phyloP scores from a whole-genome alignment of 2,329 filamentous ascomycete species.

The Cytospora piceicola region DNA sequence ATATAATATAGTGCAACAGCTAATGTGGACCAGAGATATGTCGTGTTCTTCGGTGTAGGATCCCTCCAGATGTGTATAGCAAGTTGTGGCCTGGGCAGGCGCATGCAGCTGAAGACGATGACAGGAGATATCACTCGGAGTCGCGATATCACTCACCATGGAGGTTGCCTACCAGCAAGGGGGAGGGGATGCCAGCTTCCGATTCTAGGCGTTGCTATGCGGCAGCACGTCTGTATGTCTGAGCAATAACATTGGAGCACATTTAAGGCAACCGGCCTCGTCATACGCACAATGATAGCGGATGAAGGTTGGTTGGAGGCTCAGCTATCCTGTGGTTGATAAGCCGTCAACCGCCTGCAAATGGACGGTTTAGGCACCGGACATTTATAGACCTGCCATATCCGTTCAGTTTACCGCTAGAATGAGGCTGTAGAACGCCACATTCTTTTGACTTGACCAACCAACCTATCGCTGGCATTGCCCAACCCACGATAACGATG shows the following conservation, averaged over 20 bases:
- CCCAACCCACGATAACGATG: background rate
- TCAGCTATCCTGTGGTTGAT: background rate
- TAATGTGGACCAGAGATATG: background rate
- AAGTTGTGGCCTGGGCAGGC: background rate
- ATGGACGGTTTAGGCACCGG: background rate
- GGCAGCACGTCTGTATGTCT: too few relatives aligned
- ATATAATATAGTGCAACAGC: background rate
- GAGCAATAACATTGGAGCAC: too few relatives aligned
- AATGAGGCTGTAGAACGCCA: slow-evolving; percentile 7
- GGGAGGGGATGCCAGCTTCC: too few relatives aligned
- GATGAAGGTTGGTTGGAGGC: background rate
- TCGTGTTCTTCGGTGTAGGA: background rate
- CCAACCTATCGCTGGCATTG: background rate
- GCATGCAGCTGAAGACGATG: slow-evolving; percentile 5
- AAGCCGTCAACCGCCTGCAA: background rate
- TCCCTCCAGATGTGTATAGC: background rate
- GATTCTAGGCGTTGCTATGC: background rate
- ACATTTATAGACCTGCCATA: slow-evolving; percentile 3
- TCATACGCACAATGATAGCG: background rate
- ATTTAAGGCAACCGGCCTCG: too few relatives aligned
- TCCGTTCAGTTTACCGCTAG: background rate
- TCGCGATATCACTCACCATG: background rate
- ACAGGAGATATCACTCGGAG: background rate
- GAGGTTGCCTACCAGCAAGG: too few relatives aligned
- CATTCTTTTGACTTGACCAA: background rate